Percentiles rank a stretch among this genome's conserved stretches.
These are phyloP conservation scores for Mortierella sp. DNA, from an alignment of 371 early-diverging fungal species.

Conservation along the genomic window DNA sequence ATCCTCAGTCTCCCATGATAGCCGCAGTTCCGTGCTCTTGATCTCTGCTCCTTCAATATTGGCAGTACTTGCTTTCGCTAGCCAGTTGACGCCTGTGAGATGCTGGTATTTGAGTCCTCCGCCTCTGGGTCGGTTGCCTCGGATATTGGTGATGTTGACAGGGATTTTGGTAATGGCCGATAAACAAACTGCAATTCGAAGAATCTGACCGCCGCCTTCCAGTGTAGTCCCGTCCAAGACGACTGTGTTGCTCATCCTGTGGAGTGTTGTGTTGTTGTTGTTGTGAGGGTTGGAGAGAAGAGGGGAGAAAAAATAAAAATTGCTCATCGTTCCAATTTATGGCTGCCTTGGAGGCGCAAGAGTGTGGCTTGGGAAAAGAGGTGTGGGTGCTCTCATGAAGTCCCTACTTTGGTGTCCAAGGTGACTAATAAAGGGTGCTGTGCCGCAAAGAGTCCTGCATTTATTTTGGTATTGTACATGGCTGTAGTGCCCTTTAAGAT, in stretches of 20 bases:
- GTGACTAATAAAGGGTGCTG: no score
- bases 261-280: neutral
- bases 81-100: conserved; percentile 40
- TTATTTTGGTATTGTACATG: no score
- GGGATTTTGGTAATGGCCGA: conserved; percentile 39
- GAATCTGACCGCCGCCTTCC: conserved; percentile 14
- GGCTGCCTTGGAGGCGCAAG: no score
- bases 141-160: conserved; percentile 28
- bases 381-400: no score
- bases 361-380: no score
- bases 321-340: no score
- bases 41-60: conserved; percentile 20
- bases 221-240: neutral
- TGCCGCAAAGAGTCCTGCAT: no score
- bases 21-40: conserved; percentile 11
- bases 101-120: conserved; percentile 53
- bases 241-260: neutral
- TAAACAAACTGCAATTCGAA: conserved; percentile 9
- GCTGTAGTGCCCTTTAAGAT: no score
- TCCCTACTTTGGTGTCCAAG: no score
- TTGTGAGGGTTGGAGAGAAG: neutral
- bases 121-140: conserved; percentile 30
- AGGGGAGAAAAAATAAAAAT: neutral
- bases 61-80: conserved; percentile 11
- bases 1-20: neutral